Evolutionary conservation across 176 grass and related monocot genomes (phyloP).

Genomic region (Tillandsia leiboldiana): DNA sequence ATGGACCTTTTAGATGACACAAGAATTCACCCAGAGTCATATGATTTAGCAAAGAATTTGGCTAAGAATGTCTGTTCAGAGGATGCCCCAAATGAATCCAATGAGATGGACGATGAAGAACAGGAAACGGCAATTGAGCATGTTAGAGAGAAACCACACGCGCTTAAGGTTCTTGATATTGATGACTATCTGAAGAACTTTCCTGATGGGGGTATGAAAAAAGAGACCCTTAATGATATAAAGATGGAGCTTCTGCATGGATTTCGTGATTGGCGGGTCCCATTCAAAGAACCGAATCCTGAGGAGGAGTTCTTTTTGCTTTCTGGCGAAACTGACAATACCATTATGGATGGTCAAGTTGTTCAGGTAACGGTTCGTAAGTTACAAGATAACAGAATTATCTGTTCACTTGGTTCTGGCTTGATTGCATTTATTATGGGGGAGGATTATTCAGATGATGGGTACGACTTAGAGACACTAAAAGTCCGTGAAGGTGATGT

Average conservation of each 20-base stretch:
- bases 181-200: conserved; percentile 61
- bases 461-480: conserved; percentile 37
- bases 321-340: conserved; percentile 91
- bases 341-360: conserved; percentile 85
- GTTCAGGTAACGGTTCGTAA: conserved; percentile 76
- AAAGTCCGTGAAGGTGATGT: conserved; percentile 77
- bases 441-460: conserved; percentile 77
- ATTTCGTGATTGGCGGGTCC: conserved; percentile 58
- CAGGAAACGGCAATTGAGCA: conserved; percentile 83
- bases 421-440: conserved; percentile 76
- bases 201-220: conserved; percentile 44
- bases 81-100: conserved; percentile 35
- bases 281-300: conserved; percentile 51
- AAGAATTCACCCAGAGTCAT: conserved; percentile 97
- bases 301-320: conserved; percentile 95
- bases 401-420: conserved; percentile 90
- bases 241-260: conserved; percentile 43
- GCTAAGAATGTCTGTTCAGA: conserved; percentile 64
- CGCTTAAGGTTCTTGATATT: conserved; percentile 32
- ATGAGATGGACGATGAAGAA: conserved; percentile 77
- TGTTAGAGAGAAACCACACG: conserved; percentile 32
- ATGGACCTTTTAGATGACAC: conserved; percentile 98
- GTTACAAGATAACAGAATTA: conserved; percentile 68
- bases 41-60: conserved; percentile 73
- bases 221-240: conserved; percentile 50